A percentile compares a stretch with the other conserved stretches of the same genome.
Evolutionary conservation across 2,329 filamentous ascomycete genomes (phyloP).

Genomic region (Alternaria arborescens): DNA sequence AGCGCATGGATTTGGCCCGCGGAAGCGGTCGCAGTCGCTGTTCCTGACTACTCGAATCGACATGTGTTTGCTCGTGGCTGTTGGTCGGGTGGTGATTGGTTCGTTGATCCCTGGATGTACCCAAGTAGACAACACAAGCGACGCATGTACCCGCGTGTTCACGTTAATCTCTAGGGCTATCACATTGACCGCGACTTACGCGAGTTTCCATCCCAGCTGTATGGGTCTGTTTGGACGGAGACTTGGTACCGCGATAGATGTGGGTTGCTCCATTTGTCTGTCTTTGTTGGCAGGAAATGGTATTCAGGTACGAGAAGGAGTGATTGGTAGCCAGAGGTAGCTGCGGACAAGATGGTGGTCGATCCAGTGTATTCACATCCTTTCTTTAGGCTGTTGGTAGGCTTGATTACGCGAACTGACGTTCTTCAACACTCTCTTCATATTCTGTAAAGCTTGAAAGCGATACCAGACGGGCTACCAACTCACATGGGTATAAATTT

Average conservation of each 20-base stretch:
- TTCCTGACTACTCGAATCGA: conserved; percentile 10
- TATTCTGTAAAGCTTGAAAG: no score
- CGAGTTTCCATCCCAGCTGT: neutral
- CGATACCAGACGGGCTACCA: no score
- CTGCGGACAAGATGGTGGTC: no score
- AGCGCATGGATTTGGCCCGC: conserved; percentile 2
- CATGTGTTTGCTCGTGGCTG: conserved; percentile 12
- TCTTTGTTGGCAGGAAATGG: no score
- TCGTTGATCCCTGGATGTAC: neutral
- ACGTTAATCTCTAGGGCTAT: neutral
- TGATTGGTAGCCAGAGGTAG: no score
- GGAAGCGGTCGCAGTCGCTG: neutral
- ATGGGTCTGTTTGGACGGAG: neutral
- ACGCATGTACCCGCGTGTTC: conserved; percentile 14
- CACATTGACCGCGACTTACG: conserved; percentile 2
- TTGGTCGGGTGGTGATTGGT: neutral
- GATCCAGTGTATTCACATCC: no score
- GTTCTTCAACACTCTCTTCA: no score
- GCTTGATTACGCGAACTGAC: no score
- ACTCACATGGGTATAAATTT: no score
- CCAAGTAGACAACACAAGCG: neutral
- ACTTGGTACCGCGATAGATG: neutral
- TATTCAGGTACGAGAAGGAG: no score
- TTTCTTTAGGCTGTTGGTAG: no score
- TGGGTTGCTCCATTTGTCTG: no score